These are phyloP conservation scores for Vanrija sp. DNA, from an alignment of 1,284 basidiomycete species.

Conservation along the genomic window DNA sequence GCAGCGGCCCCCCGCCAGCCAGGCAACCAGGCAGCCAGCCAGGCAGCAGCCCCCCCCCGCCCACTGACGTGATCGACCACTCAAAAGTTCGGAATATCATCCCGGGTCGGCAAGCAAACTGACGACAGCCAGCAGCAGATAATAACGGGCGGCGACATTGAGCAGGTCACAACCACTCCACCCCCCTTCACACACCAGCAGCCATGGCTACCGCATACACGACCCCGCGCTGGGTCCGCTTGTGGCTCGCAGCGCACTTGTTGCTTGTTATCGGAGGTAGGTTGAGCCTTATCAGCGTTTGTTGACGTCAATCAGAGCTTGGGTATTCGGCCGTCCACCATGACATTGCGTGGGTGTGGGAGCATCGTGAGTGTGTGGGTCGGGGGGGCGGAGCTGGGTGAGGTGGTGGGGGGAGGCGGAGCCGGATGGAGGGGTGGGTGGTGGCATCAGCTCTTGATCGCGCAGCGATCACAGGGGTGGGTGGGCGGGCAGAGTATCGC, in stretches of 20 bases:
- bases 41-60: no score
- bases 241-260: slow-evolving; percentile 65
- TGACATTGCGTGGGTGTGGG: no score
- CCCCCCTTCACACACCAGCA: neutral
- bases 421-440: no score
- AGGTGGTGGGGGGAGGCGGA: neutral
- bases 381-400: no score
- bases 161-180: neutral
- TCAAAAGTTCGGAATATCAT: neutral
- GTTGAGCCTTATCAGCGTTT: slow-evolving; percentile 37
- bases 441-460: no score
- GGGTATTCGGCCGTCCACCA: no score
- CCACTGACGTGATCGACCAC: neutral
- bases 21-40: no score
- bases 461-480: no score
- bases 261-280: slow-evolving; percentile 51
- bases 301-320: slow-evolving; percentile 46
- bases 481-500: no score
- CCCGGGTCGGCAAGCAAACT: neutral
- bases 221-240: slow-evolving; percentile 58
- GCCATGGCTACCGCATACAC: slow-evolving; percentile 9
- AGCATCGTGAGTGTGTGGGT: neutral
- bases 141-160: neutral
- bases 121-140: neutral
- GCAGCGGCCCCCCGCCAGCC: no score